These are phyloP conservation scores for Taphrina sp. DNA, from an alignment of 1,139 yeast genomes.

Conservation along the genomic window DNA sequence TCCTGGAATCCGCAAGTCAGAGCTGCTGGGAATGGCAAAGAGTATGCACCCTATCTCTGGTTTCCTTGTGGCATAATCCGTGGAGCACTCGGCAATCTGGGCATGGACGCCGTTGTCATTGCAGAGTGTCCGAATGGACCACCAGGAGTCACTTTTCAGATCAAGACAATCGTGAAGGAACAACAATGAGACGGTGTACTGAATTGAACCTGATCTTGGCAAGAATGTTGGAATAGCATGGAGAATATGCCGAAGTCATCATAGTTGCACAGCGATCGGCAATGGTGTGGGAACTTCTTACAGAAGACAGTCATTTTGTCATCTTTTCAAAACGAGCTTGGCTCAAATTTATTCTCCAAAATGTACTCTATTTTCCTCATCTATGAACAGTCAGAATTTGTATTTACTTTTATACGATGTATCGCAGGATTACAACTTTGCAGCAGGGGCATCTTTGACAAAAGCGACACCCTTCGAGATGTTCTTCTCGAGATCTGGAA, in stretches of 20 bases:
- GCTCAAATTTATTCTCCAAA: neutral
- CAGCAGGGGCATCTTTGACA: constrained; percentile 20
- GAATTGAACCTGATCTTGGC: too few species aligned
- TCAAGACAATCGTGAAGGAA: constrained; percentile 57
- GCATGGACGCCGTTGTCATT: constrained; percentile 41
- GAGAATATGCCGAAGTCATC: too few species aligned
- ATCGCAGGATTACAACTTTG: constrained; percentile 29
- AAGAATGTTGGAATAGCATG: too few species aligned
- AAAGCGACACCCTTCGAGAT: constrained; percentile 59
- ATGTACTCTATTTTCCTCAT: neutral
- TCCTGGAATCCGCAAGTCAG: constrained; percentile 47
- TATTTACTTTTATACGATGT: neutral
- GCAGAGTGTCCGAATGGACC: constrained; percentile 42
- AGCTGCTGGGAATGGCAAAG: constrained; percentile 7
- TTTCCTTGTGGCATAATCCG: constrained; percentile 81
- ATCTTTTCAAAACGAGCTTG: neutral
- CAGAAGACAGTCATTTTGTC: neutral
- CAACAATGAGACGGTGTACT: too few species aligned
- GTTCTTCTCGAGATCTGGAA: constrained; percentile 54
- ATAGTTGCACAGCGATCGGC: too few species aligned
- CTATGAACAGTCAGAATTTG: constrained; percentile 7
- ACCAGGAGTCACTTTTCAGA: constrained; percentile 70
- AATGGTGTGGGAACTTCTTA: too few species aligned
- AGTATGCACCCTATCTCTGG: constrained; percentile 53
- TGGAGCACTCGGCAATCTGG: constrained; percentile 72